Percentiles rank a stretch among this genome's conserved stretches.
These are phyloP conservation scores for Arthrobotrys sinensis DNA, from an alignment of 2,329 filamentous ascomycete species.

Conservation along the genomic window DNA sequence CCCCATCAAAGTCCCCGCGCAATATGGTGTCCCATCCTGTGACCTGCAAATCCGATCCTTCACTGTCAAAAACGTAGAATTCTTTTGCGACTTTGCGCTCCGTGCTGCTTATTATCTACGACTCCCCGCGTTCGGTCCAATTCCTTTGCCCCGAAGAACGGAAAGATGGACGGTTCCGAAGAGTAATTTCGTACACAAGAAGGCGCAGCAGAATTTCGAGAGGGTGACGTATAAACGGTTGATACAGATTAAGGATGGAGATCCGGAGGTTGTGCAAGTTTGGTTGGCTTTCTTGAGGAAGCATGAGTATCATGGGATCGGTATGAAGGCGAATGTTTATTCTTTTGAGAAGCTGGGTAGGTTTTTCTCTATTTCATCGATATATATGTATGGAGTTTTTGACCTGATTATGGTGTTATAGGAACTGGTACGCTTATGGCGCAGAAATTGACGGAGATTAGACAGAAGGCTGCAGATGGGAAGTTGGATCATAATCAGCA, in stretches of 20 bases:
- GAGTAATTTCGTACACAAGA: conserved; percentile 94
- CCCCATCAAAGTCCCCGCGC: conserved; percentile 81
- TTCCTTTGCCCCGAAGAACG: conserved; percentile 86
- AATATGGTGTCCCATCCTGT: conserved; percentile 85
- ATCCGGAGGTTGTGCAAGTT: conserved; percentile 87
- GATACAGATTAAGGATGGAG: conserved; percentile 92
- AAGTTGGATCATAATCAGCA: conserved; percentile 52
- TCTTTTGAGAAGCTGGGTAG: conserved; percentile 83
- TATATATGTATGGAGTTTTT: neutral
- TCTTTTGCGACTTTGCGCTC: conserved; percentile 94
- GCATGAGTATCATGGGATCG: conserved; percentile 94
- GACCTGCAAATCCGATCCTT: conserved; percentile 95
- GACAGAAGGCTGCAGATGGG: conserved; percentile 31
- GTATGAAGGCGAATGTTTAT: conserved; percentile 99
- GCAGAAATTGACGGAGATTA: conserved; percentile 42
- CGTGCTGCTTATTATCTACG: conserved; percentile 94
- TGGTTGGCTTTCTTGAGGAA: conserved; percentile 95
- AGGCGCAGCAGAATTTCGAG: conserved; percentile 98
- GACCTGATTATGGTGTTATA: conserved; percentile 36
- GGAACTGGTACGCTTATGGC: conserved; percentile 45
- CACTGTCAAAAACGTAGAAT: conserved; percentile 88
- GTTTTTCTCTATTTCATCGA: conserved; percentile 52
- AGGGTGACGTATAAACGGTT: conserved; percentile 86
- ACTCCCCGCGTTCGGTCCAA: conserved; percentile 86
- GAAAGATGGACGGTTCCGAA: conserved; percentile 96